Evolutionary conservation across 1,284 basidiomycete species (phyloP).

Genomic region (Cystobasidiaceae sp.): DNA sequence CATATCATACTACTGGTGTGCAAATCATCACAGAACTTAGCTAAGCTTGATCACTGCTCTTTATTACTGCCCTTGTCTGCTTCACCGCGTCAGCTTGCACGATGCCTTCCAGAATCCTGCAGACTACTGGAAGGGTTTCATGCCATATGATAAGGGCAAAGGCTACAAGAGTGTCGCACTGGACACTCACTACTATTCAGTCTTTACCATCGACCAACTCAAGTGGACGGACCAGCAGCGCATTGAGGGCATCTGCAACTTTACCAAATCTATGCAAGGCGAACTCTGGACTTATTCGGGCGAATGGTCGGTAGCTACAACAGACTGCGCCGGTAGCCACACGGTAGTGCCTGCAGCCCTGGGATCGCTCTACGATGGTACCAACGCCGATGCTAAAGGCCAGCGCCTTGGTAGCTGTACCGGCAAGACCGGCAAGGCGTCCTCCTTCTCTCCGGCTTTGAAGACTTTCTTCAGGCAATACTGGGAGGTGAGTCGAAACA

Average conservation of each 20-base stretch:
- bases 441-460: conserved; percentile 69
- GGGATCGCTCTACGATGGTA: conserved; percentile 14
- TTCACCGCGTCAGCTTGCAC: conserved; percentile 50
- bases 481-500: conserved; percentile 69
- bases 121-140: conserved; percentile 66
- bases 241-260: conserved; percentile 2
- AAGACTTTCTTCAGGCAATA: conserved; percentile 74
- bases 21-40: not conserved
- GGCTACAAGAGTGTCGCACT: conserved; percentile 58
- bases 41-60: too few relatives aligned
- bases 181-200: conserved; percentile 52
- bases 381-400: conserved; percentile 35
- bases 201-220: not conserved
- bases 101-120: conserved; percentile 76
- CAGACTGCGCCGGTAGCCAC: conserved; percentile 36
- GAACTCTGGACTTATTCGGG: conserved; percentile 44
- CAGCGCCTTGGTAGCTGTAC: conserved; percentile 62
- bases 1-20: too few relatives aligned
- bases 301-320: conserved; percentile 45
- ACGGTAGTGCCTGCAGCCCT: not conserved
- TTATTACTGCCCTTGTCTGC: not conserved
- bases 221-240: not conserved
- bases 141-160: conserved; percentile 50
- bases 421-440: conserved; percentile 64
- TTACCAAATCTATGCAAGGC: not conserved